These are phyloP conservation scores for Tricholoma matsutake DNA, from an alignment of 768 basidiomycete species.

Conservation along the genomic window DNA sequence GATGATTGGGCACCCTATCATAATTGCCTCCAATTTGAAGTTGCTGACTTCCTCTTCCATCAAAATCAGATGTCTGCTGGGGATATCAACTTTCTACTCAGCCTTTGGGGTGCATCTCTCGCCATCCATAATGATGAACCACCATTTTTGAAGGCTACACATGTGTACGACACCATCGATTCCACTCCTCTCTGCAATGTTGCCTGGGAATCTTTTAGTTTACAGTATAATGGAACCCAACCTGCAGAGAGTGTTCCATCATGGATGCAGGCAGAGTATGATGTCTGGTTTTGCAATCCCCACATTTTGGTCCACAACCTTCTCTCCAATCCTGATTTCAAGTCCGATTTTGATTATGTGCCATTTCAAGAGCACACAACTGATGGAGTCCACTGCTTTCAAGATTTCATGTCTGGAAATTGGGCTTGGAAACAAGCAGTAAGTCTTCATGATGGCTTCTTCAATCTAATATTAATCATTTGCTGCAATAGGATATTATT, in stretches of 20 bases:
- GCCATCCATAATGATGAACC: not conserved
- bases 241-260: not conserved
- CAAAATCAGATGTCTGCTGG: slow-evolving; percentile 13
- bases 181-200: not conserved
- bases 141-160: not conserved
- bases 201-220: not conserved
- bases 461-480: too few species aligned
- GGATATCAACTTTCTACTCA: too few species aligned
- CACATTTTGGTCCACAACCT: not conserved
- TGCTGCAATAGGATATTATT: too few species aligned
- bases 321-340: not conserved
- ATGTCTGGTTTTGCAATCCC: slow-evolving; percentile 25
- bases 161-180: not conserved
- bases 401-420: too few species aligned
- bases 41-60: slow-evolving; percentile 17
- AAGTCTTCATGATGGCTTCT: too few species aligned
- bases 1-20: slow-evolving; percentile 6
- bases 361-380: too few species aligned
- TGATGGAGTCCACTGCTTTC: too few species aligned
- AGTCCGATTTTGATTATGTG: too few species aligned
- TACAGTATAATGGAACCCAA: not conserved
- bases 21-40: slow-evolving; percentile 1
- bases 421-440: too few species aligned
- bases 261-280: slow-evolving; percentile 7
- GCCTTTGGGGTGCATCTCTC: not conserved